These are phyloP conservation scores for Pluteus cervinus DNA, from an alignment of 768 basidiomycete genomes.

Conservation along the genomic window DNA sequence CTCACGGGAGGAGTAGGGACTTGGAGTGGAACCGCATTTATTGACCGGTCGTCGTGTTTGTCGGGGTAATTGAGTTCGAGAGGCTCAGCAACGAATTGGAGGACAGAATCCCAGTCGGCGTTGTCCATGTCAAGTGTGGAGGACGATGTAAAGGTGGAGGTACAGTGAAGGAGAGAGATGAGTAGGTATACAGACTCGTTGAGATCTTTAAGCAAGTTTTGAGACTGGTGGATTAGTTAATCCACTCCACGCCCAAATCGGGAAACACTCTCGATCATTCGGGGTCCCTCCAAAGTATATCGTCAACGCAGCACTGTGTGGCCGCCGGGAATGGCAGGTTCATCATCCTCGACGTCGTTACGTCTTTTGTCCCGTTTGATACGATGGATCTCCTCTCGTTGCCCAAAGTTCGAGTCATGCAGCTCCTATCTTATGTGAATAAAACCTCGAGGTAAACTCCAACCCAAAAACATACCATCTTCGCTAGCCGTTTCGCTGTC, in stretches of 20 bases:
- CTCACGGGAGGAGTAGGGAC: conserved; percentile 62
- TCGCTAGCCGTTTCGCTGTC: conserved; percentile 87
- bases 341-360: conserved; percentile 10
- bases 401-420: conserved; percentile 85
- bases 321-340: no score
- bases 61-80: conserved; percentile 33
- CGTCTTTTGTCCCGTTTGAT: conserved; percentile 41
- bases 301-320: no score
- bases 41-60: conserved; percentile 25
- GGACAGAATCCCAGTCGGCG: conserved; percentile 55
- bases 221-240: neutral
- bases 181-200: conserved; percentile 4
- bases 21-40: conserved; percentile 22
- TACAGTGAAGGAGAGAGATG: conserved; percentile 7
- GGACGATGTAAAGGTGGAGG: conserved; percentile 11
- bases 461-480: conserved; percentile 64
- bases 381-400: conserved; percentile 77
- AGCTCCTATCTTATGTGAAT: conserved; percentile 60
- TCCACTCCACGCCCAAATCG: no score
- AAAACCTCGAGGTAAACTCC: no score
- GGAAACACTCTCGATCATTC: no score
- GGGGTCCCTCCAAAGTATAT: conserved; percentile 1
- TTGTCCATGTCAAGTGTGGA: conserved; percentile 34
- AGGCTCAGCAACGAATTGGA: conserved; percentile 52
- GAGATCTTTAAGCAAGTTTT: conserved; percentile 6